Evolutionary conservation across 352 stramenopile species (phyloP), one percentile per base, ranked within the genome.

Genomic region (Globisporangium solare): DNA sequence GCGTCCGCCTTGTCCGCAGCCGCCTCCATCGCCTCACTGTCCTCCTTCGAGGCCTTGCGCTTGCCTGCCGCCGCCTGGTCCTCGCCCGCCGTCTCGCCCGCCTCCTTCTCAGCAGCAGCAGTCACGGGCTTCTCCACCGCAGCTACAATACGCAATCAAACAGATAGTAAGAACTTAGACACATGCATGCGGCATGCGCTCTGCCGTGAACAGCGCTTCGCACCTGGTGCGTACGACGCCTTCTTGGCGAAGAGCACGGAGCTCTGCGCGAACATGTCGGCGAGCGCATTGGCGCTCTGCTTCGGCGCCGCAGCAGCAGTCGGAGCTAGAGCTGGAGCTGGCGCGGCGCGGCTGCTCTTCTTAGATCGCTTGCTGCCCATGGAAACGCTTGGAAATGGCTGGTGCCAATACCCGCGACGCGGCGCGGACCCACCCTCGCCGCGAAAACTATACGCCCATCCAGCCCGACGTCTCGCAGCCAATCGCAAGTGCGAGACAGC

Each of bases 161-260:
- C 22, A 58, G n/a, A 27, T n/a, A 6, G 18, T 17, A 51, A 18
- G 3, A 42, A 42, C 3, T 42, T 42, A 42, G 37, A 42, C 3
- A 42, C 37, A 42, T 7, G 37, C 37, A 42, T n/a, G n/a, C n/a
- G n/a, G n/a, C 24, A 27, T 27, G 5, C 24, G 24, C 35, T 13
- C 7, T 40, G 7, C 13, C 35, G 13, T 40, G 7, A 40, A 40
- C 13, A 40, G 7, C 7, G 7, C 6, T 47, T 39, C 24, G 54
- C 32, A 61, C 49, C 43, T 32, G 58, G 58, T 27, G 55, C 65
- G 60, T 90, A 88, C 51, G 74, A 71, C 57, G 51, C 42, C 60
- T 87, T 90, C 69, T 90, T 90, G 60, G 70, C 67, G 39, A 81
- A 81, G 50, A 88, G 75, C 47, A 69, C 68, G 21, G 71, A 68